Base-by-base conservation (phyloP, 179 eudicot genomes). In the Actinidia polygama region DNA sequence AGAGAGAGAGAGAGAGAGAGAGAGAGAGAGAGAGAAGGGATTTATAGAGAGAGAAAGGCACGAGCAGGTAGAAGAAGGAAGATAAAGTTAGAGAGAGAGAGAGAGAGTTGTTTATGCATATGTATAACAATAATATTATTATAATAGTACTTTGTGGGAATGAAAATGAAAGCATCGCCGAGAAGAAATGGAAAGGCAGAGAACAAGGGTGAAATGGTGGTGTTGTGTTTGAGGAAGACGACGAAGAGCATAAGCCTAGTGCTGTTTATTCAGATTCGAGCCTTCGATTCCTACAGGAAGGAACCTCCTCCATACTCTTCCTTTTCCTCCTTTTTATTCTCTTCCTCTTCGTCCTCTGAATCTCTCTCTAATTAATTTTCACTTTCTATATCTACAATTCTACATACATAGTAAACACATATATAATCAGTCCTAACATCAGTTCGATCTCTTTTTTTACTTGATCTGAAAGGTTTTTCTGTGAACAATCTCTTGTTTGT, bases 241-340 rank as follows among this genome's bases (percentile, higher is more conserved):
- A 75, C 66, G 80, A 67, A 26, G 77, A 74, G 26, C 70, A 12
- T 66, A 76, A 50, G 50, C 11, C 16, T 4, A 3, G 80, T 6
- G 36, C 30, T 84, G 72, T 50, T 72, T 36, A 76, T 88, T 85
- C 89, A 91, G 89, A 88, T 89, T 55, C 85, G 91, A 85, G 90
- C 90, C 87, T 7, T 59, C 74, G 21, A 49, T 47, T 83, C 83
- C 59, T 80, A 21, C 51, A 73, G 64, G 72, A 83, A 49, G 88
- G 80, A 80, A 88, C 77, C 85, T 89, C 87, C 16, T 89, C 88
- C 26, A 85, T 90, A 86, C 91, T 91, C 91, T 91, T 92, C 83
- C 91, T 91, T 70, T 90, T 94, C 30, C 89, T 92, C 23, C 90
- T 92, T 72, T 92, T 90, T 80, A 89, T 92, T 83, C 88, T 91